Percentiles rank a stretch among this genome's conserved stretches.
Evolutionary conservation across 2,329 filamentous ascomycete species (phyloP).

Genomic region (Colletotrichum sp.): DNA sequence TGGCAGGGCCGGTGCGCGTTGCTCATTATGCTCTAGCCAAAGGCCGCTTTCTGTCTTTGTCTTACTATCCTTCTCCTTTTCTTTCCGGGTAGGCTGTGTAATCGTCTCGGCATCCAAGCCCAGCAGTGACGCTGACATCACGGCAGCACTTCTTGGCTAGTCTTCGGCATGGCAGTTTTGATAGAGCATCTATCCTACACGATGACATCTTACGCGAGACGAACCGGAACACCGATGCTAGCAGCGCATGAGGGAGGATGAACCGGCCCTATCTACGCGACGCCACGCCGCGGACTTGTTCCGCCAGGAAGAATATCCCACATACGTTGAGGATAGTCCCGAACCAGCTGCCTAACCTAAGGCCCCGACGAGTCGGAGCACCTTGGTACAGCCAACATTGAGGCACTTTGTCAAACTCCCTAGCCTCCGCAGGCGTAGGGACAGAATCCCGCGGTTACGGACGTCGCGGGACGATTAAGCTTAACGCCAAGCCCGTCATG

Average conservation of each 20-base stretch:
- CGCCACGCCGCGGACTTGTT: not conserved
- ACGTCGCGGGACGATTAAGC: not conserved
- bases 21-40: not conserved
- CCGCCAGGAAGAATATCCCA: not conserved
- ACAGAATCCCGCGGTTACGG: not conserved
- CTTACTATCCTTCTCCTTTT: not conserved
- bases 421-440: not conserved
- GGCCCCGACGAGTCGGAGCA: not conserved
- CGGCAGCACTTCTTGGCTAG: accelerated
- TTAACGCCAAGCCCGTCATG: not conserved
- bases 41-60: not conserved
- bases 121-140: not conserved
- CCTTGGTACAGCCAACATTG: accelerated
- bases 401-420: not conserved
- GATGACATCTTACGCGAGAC: not conserved
- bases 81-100: not conserved
- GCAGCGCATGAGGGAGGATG: not conserved
- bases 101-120: not conserved
- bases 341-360: not conserved
- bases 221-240: not conserved
- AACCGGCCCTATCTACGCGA: not conserved
- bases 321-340: not conserved
- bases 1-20: too few relatives aligned
- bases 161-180: not conserved
- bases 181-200: not conserved